phyloP scores from a whole-genome alignment of 257 asterid species.

The Nicotiana attenuata region DNA sequence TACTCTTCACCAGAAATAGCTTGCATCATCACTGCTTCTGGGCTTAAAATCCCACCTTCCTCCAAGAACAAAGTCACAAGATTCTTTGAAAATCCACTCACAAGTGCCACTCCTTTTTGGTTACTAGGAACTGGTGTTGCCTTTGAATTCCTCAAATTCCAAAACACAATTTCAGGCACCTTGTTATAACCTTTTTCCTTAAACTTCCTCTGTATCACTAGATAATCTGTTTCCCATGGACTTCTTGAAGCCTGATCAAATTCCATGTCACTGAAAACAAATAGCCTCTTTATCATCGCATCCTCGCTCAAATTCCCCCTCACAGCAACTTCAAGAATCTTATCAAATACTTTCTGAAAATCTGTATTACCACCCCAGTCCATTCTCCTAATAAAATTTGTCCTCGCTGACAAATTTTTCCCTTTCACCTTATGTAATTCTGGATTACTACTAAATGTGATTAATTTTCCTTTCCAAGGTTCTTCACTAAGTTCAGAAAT shows the following conservation, averaged over 20 bases:
- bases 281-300: neutral
- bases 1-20: conserved; percentile 1
- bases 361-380: neutral
- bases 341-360: neutral
- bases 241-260: neutral
- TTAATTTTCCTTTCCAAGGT: conserved; percentile 4
- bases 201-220: neutral
- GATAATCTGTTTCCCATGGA: neutral
- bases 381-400: neutral
- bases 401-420: neutral
- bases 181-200: neutral
- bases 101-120: neutral
- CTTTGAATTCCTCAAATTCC: conserved; percentile 4
- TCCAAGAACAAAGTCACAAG: neutral
- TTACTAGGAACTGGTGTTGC: conserved; percentile 8
- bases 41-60: neutral
- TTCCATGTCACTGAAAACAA: conserved; percentile 7
- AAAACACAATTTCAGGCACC: conserved; percentile 1
- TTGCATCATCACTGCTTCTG: neutral
- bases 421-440: neutral
- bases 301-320: neutral
- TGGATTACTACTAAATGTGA: neutral
- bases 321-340: conserved; percentile 4
- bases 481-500: conserved; percentile 7
- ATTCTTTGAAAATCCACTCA: conserved; percentile 2